Conservation (phyloP, 2,329 filamentous ascomycete species). For the Myriosclerotinia duriaeana region DNA sequence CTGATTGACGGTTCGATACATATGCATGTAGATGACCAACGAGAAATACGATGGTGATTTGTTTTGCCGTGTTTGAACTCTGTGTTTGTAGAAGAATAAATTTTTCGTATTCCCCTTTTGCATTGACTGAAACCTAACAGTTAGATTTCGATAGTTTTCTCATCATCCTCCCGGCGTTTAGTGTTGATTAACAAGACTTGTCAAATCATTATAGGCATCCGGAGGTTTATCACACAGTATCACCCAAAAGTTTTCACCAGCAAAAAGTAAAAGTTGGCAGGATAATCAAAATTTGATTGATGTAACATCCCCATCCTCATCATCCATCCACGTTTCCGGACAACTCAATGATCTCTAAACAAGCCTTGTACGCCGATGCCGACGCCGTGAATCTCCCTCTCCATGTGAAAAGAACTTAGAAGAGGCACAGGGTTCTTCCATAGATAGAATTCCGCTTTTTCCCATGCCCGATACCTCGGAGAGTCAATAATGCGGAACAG, state of each 20-base stretch:
- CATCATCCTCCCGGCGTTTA: slow-evolving; percentile 3
- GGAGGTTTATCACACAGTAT: not conserved
- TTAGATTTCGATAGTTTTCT: slow-evolving; percentile 7
- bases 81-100: too few relatives aligned
- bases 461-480: too few relatives aligned
- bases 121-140: slow-evolving; percentile 20
- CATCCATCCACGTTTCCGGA: slow-evolving; percentile 9
- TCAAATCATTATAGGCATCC: not conserved
- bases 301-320: not conserved
- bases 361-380: not conserved
- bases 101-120: slow-evolving; percentile 10
- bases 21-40: slow-evolving; percentile 8
- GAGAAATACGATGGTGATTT: slow-evolving; percentile 9
- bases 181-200: not conserved
- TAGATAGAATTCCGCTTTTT: too few relatives aligned
- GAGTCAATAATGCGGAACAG: not conserved
- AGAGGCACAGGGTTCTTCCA: not conserved
- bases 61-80: not conserved
- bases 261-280: too few relatives aligned
- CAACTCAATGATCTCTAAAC: not conserved
- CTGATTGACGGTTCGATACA: slow-evolving; percentile 21
- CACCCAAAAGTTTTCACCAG: not conserved
- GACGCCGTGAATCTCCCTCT: not conserved
- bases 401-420: not conserved
- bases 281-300: not conserved